These are phyloP conservation scores for Podospora anserina DNA, from an alignment of 495 filamentous ascomycete genomes.

Conservation along the genomic window DNA sequence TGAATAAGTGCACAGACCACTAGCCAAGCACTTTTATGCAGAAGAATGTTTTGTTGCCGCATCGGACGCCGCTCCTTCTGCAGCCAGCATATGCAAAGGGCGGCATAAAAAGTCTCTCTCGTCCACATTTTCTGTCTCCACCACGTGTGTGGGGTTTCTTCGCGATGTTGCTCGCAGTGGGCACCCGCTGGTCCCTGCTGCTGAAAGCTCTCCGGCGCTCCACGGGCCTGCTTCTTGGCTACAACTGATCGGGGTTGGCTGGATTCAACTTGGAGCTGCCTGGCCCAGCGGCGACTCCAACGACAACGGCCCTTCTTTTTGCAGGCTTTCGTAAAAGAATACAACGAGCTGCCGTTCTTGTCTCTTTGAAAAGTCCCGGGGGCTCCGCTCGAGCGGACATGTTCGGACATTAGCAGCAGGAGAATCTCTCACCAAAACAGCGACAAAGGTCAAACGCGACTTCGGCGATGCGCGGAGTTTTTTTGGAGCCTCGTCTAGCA, in stretches of 20 bases:
- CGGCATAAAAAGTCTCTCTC: conserved; percentile 6
- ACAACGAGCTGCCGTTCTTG: neutral
- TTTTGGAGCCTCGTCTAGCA: neutral
- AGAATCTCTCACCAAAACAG: neutral
- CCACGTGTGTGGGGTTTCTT: conserved; percentile 8
- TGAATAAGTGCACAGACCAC: neutral
- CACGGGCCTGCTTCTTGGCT: neutral
- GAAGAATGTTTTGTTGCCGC: neutral
- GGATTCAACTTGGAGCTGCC: neutral
- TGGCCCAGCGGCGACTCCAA: neutral
- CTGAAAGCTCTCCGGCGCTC: neutral
- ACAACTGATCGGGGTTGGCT: neutral
- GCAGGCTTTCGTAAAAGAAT: neutral
- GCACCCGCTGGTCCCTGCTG: neutral
- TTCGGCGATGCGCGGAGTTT: neutral
- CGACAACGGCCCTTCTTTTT: neutral
- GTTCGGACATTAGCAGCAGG: conserved; percentile 7
- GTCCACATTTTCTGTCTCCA: neutral
- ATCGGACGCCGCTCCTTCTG: conserved; percentile 5
- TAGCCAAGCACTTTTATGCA: conserved; percentile 2
- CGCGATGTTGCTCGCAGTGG: neutral
- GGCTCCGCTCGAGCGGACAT: conserved; percentile 10
- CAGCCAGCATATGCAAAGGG: neutral
- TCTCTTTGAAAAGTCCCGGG: neutral
- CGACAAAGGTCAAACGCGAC: neutral